Evolutionary conservation across 2,329 filamentous ascomycete genomes (phyloP).

Genomic region (Ceratocystis cacaofunesta): DNA sequence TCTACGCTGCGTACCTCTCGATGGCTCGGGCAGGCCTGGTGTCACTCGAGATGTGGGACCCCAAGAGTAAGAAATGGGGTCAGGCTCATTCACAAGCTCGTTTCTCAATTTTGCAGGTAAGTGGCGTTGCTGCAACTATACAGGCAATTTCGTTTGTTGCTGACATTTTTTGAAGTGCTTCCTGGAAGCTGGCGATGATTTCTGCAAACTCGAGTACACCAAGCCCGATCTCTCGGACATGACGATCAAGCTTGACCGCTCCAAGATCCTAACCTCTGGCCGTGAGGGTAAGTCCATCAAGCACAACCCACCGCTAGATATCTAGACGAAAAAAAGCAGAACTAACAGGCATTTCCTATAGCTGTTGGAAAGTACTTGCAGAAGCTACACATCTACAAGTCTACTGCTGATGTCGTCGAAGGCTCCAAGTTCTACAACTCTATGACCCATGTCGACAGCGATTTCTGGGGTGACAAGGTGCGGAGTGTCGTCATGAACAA

Average conservation of each 20-base stretch:
- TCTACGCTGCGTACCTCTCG: constrained; percentile 75
- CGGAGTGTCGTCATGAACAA: constrained; percentile 59
- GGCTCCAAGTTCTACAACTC: constrained; percentile 69
- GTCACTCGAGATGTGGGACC: constrained; percentile 89
- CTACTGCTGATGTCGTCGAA: constrained; percentile 65
- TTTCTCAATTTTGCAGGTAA: constrained; percentile 61
- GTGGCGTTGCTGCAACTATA: constrained; percentile 1
- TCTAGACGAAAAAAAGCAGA: not conserved
- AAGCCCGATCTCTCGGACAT: constrained; percentile 65
- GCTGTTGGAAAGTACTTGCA: constrained; percentile 78
- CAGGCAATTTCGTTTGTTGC: not conserved
- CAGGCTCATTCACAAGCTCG: constrained; percentile 85
- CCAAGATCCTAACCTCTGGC: constrained; percentile 72
- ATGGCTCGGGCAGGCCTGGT: constrained; percentile 90
- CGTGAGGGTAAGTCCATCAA: constrained; percentile 40
- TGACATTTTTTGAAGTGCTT: constrained; percentile 40
- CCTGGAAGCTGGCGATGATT: constrained; percentile 70
- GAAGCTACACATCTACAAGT: constrained; percentile 85
- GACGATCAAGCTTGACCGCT: constrained; percentile 67
- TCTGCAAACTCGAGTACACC: constrained; percentile 65
- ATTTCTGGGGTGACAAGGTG: constrained; percentile 72
- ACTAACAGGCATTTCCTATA: constrained; percentile 22
- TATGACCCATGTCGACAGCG: constrained; percentile 66
- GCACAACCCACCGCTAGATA: not conserved
- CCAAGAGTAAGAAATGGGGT: constrained; percentile 79